A percentile compares a stretch with the other conserved stretches of the same genome.
Evolutionary conservation across 345 rosid species (phyloP).

Genomic region (Erodium maritimum): DNA sequence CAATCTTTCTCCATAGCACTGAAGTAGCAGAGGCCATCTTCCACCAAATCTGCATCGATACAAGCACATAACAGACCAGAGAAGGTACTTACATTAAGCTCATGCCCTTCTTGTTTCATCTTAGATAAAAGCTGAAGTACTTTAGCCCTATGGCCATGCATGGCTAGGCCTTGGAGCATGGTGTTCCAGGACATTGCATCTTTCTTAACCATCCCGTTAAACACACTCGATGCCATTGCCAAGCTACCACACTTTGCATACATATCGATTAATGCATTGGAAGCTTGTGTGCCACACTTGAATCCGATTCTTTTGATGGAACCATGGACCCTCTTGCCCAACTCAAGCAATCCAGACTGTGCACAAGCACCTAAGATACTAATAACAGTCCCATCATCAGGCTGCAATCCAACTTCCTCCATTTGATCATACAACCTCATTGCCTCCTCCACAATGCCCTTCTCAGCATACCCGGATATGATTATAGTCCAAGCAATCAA

Average conservation of each 20-base stretch:
- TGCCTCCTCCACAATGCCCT: constrained; percentile 56
- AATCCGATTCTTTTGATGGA: constrained; percentile 33
- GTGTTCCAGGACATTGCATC: constrained; percentile 81
- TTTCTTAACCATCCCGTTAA: constrained; percentile 40
- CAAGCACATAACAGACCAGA: constrained; percentile 74
- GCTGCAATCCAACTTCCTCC: constrained; percentile 39
- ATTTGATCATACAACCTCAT: constrained; percentile 38
- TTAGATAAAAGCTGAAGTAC: constrained; percentile 54
- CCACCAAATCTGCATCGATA: constrained; percentile 63
- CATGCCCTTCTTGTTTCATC: constrained; percentile 57
- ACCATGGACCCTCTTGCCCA: constrained; percentile 55
- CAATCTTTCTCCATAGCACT: constrained; percentile 52
- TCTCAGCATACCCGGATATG: constrained; percentile 69
- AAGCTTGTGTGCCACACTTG: constrained; percentile 31
- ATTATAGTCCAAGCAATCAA: constrained; percentile 81
- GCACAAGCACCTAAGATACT: constrained; percentile 77
- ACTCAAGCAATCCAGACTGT: constrained; percentile 60
- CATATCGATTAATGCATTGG: constrained; percentile 78
- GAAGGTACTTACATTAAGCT: constrained; percentile 59
- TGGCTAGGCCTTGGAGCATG: constrained; percentile 72
- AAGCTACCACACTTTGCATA: constrained; percentile 66
- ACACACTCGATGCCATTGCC: constrained; percentile 47
- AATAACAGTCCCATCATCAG: constrained; percentile 54
- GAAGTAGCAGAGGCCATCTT: constrained; percentile 58
- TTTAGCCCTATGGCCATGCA: constrained; percentile 62